These are phyloP conservation scores for Ophiostoma populinum DNA, from an alignment of 2,329 filamentous ascomycete species.

Conservation along the genomic window DNA sequence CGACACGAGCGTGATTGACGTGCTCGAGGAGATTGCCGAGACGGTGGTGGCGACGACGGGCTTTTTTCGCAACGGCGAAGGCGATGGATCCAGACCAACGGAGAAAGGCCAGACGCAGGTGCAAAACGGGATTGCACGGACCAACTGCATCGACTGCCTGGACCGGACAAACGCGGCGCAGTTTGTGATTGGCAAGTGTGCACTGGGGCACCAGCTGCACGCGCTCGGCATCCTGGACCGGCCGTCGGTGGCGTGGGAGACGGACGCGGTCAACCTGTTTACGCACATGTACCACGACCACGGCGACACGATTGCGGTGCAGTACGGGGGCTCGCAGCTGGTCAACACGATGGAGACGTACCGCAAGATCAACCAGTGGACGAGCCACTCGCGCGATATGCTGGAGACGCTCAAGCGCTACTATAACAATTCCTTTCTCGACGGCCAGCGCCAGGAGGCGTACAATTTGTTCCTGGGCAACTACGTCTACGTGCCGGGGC, in stretches of 20 bases:
- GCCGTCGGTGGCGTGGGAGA: slow-evolving; percentile 72
- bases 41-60: slow-evolving; percentile 72
- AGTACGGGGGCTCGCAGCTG: slow-evolving; percentile 92
- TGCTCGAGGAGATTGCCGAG: slow-evolving; percentile 75
- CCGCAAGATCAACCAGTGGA: slow-evolving; percentile 98
- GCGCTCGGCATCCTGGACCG: slow-evolving; percentile 74
- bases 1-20: slow-evolving; percentile 87
- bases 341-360: slow-evolving; percentile 99
- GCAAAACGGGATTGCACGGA: slow-evolving; percentile 85
- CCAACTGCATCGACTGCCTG: slow-evolving; percentile 95
- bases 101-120: slow-evolving; percentile 31
- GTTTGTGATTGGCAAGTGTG: slow-evolving; percentile 91
- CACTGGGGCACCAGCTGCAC: slow-evolving; percentile 79
- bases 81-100: too few species aligned
- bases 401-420: slow-evolving; percentile 98
- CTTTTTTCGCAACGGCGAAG: slow-evolving; percentile 87
- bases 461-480: slow-evolving; percentile 96
- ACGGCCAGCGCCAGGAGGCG: slow-evolving; percentile 93
- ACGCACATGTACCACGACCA: slow-evolving; percentile 98
- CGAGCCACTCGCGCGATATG: slow-evolving; percentile 93
- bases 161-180: slow-evolving; percentile 96
- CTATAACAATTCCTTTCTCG: slow-evolving; percentile 92
- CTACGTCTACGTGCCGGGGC: slow-evolving; percentile 71
- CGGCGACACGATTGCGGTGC: slow-evolving; percentile 91
- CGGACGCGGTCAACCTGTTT: slow-evolving; percentile 87